phyloP scores from a whole-genome alignment of 148 eudicot species.

The Mesembryanthemum crystallinum region DNA sequence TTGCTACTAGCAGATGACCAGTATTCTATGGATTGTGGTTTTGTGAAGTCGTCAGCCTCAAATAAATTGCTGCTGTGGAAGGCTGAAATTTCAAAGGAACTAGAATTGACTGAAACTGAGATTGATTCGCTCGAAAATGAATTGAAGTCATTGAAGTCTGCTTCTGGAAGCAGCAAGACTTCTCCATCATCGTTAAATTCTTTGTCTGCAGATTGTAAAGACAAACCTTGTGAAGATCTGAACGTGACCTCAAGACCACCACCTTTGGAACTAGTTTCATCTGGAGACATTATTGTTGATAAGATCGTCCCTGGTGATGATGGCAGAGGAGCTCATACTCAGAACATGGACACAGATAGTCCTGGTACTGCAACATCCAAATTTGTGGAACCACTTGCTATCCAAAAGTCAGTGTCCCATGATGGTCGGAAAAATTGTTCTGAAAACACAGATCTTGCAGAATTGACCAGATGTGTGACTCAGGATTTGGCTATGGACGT shows the following conservation, averaged over 20 bases:
- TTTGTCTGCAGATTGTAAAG: slow-evolving; percentile 29
- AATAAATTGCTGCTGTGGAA: slow-evolving; percentile 63
- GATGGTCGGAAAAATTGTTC: slow-evolving; percentile 11
- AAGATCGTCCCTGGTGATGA: slow-evolving; percentile 25
- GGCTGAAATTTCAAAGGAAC: slow-evolving; percentile 54
- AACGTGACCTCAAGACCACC: slow-evolving; percentile 35
- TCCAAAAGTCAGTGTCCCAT: slow-evolving; percentile 18
- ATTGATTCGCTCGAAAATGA: slow-evolving; percentile 84
- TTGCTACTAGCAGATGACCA: slow-evolving; percentile 48
- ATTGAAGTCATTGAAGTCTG: slow-evolving; percentile 44
- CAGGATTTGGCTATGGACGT: slow-evolving; percentile 18
- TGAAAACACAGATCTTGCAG: slow-evolving; percentile 14
- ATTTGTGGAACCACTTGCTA: slow-evolving; percentile 36
- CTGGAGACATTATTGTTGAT: slow-evolving; percentile 38
- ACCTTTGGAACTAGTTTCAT: slow-evolving; percentile 39
- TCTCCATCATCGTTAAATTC: slow-evolving; percentile 41
- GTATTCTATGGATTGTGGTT: slow-evolving; percentile 45
- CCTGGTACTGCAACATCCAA: slow-evolving; percentile 79
- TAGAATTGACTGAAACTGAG: slow-evolving; percentile 77
- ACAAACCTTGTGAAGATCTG: slow-evolving; percentile 33
- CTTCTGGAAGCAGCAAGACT: slow-evolving; percentile 24
- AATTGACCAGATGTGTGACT: slow-evolving; percentile 17
- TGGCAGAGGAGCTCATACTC: slow-evolving; percentile 29
- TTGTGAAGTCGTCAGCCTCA: slow-evolving; percentile 46
- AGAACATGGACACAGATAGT: slow-evolving; percentile 48